Evolutionary conservation across 1,284 basidiomycete species (phyloP), one percentile per base, ranked within the genome.

Genomic region (Ustilago xerochloae): DNA sequence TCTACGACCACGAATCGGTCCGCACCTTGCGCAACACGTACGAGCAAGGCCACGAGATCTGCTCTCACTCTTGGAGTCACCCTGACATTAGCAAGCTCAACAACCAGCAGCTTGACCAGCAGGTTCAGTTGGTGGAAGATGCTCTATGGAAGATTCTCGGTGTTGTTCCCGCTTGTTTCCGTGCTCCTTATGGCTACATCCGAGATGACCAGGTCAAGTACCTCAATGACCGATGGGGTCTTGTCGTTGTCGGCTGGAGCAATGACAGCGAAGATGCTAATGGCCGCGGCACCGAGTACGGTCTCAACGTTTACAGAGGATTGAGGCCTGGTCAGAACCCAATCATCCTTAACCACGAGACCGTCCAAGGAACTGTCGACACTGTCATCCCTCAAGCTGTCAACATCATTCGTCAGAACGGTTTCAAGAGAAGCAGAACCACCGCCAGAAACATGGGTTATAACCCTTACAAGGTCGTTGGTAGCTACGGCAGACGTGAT

Each of bases 271-370:
- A 53, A 6, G 79, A 81, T 54, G 73, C 75, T n/a, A 59, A 66
- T 35, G 79, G 77, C 6, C 54, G 32, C n/a, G 60, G 63, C 15
- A 51, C 54, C 15, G 33, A 63, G 2, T 51, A 55, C 10, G 62
- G 63, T 9, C 59, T 79, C 28, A 63, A 74, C 12, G 18, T 73
- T 24, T 75, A 77, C 66, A 53, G 47, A 29, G 53, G 53, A 35
- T 52, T 79, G 16, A 61, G 57, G 30, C 49, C 77, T 10, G 77
- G 77, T 26, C 66, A 45, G 24, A 56, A 72, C 15, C 75, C 72
- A 28, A 81, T 81, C 36, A 51, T 79, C 10, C 65, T 81, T 39
- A 79, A 79, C 59, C 79, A 81, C 63, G 79, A 81, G 65, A 81
- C 79, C 13, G 78, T 77, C 16, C 6, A 57, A 2, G 68, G 55